Evolutionary conservation across 768 basidiomycete genomes (phyloP).

Genomic region (Mycena floridula): DNA sequence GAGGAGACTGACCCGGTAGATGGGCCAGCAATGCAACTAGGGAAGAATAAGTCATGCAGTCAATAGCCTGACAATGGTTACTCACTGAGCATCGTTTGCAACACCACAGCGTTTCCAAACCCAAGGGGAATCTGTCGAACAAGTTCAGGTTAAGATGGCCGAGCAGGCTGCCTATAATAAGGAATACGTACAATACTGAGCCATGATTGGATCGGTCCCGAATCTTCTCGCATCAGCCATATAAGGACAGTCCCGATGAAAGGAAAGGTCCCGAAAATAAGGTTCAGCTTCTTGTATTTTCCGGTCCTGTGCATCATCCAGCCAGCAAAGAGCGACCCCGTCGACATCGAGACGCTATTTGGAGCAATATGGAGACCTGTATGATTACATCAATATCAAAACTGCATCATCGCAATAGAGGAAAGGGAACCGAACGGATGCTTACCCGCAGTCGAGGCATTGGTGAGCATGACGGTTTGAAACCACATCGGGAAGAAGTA

Average conservation of each 20-base stretch:
- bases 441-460: conserved; percentile 59
- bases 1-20: conserved; percentile 44
- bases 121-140: conserved; percentile 61
- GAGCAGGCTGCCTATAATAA: too few species aligned
- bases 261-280: conserved; percentile 58
- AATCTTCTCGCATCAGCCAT: conserved; percentile 42
- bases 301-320: conserved; percentile 64
- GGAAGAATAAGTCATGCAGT: conserved; percentile 22
- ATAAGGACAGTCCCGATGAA: conserved; percentile 49
- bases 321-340: conserved; percentile 63
- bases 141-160: background rate
- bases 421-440: too few species aligned
- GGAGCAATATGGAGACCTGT: conserved; percentile 56
- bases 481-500: conserved; percentile 86
- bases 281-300: conserved; percentile 53
- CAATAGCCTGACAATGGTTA: conserved; percentile 13
- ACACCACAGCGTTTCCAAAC: conserved; percentile 65
- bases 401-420: background rate
- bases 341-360: conserved; percentile 53
- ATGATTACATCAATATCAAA: conserved; percentile 21
- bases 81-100: conserved; percentile 66
- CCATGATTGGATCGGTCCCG: conserved; percentile 46
- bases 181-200: conserved; percentile 46
- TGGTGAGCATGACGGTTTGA: conserved; percentile 69
- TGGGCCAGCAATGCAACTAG: conserved; percentile 61